Percentiles rank a stretch among this genome's conserved stretches.
Evolutionary conservation across 768 basidiomycete genomes (phyloP).

Genomic region (Tulasnella sp.): DNA sequence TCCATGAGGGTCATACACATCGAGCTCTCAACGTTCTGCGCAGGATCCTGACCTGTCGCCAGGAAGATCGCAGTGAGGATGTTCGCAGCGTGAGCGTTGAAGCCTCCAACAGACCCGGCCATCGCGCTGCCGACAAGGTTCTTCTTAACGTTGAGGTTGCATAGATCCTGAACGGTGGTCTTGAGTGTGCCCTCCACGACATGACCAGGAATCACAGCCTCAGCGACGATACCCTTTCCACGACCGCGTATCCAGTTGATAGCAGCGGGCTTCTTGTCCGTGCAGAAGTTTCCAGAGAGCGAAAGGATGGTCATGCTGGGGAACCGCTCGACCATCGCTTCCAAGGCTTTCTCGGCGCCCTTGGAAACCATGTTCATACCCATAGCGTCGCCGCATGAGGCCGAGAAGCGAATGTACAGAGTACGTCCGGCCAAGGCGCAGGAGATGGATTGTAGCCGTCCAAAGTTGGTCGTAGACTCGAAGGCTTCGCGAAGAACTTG

Average conservation of each 20-base stretch:
- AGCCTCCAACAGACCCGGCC: constrained; percentile 93
- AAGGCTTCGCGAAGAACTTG: constrained; percentile 67
- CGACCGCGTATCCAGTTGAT: constrained; percentile 99
- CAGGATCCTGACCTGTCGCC: constrained; percentile 96
- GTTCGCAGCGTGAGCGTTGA: constrained; percentile 97
- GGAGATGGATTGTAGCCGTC: constrained; percentile 71
- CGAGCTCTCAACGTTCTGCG: constrained; percentile 97
- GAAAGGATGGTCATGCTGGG: constrained; percentile 86
- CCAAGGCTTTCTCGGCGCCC: constrained; percentile 90
- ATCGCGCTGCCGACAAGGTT: constrained; percentile 95
- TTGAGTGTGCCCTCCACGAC: constrained; percentile 84
- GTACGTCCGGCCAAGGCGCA: constrained; percentile 87
- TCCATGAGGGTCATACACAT: constrained; percentile 99
- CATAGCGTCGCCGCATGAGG: constrained; percentile 96
- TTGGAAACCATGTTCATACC: constrained; percentile 99
- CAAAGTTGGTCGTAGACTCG: constrained; percentile 89
- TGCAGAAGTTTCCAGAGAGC: constrained; percentile 95
- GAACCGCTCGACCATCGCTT: constrained; percentile 60
- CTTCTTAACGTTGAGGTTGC: constrained; percentile 92
- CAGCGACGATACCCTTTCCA: constrained; percentile 94
- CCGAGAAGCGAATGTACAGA: constrained; percentile 85
- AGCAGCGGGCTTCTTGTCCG: constrained; percentile 98
- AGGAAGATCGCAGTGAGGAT: constrained; percentile 91
- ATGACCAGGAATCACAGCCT: constrained; percentile 82
- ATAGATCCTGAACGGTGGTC: constrained; percentile 85